Evolutionary conservation across 805 yeast species (phyloP), one percentile per base, ranked within the genome.

Genomic region (Nakazawaea peltata): DNA sequence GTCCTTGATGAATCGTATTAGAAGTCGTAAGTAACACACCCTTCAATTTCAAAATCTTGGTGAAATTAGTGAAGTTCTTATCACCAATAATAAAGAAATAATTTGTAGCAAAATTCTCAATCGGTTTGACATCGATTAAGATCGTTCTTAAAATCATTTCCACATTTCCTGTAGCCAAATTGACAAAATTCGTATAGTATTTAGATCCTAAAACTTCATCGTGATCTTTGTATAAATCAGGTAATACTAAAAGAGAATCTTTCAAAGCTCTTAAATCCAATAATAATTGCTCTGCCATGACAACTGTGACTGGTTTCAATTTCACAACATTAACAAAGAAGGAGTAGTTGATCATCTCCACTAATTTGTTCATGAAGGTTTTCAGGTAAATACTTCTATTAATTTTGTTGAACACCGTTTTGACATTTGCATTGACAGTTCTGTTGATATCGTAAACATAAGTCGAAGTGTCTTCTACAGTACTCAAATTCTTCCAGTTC

Each of bases 211-310:
- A 37, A 14, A 51, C 44, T 4, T 56, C 55, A 32, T 63, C 61
- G 4, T 48, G 50, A 19, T 56, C 62, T 28, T 49, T 55, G 19
- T 64, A 65, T 16, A 69, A 61, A 39, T 68, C 67, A 3, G 77
- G 75, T 11, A 75, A 59, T 14, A 49, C 53, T 2, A 63, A 33
- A 26, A 84, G 65, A 19, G 71, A 61, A 19, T 65, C 63, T 48
- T 81, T 82, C 47, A 90, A 53, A 7, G 71, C 65, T 26, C 78
- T 77, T 2, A 82, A 50, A 57, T 90, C 98, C 16, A 82, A 59
- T 26, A 80, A 59, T 49, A 90, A 64, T 53, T 90, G 97, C 53
- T 88, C 95, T 3, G 90, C 81, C 48, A 68, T 69, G 10, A 76
- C 63, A 26, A 78, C 83, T 2, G 77, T 64, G n/a, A 75, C 58